Percentiles rank a stretch among this genome's conserved stretches.
phyloP scores from a whole-genome alignment of 2,329 filamentous ascomycete species.

The Aspergillus pseudoglaucus region DNA sequence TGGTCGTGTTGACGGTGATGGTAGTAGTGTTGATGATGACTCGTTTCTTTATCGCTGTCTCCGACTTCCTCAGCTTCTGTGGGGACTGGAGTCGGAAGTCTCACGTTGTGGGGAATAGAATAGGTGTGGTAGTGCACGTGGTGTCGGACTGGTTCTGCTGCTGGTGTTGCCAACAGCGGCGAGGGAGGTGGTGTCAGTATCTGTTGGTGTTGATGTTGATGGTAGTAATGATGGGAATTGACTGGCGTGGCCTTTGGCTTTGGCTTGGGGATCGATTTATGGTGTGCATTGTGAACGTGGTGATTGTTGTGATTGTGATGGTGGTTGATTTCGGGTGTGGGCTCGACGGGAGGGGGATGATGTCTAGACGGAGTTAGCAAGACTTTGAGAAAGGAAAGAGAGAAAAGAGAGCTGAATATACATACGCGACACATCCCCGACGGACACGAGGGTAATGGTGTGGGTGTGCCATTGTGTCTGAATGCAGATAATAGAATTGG shows the following conservation, averaged over 20 bases:
- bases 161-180: not conserved
- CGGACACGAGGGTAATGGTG: too few species aligned
- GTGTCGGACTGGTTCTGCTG: not conserved
- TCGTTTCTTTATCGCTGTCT: too few species aligned
- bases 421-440: too few species aligned
- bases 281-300: not conserved
- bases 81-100: too few species aligned
- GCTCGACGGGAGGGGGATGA: too few species aligned
- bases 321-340: not conserved
- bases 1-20: not conserved
- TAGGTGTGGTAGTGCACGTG: constrained; percentile 6
- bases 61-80: too few species aligned
- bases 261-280: not conserved
- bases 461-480: too few species aligned
- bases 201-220: not conserved
- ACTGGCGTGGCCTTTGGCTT: not conserved
- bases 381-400: too few species aligned
- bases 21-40: not conserved
- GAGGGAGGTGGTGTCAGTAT: not conserved
- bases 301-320: not conserved
- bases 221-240: not conserved
- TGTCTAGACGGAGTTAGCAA: too few species aligned
- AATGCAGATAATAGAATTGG: too few species aligned
- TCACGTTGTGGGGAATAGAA: not conserved
- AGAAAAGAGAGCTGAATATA: too few species aligned